phyloP scores from a whole-genome alignment of 768 basidiomycete genomes.

The Leccinum boreale region DNA sequence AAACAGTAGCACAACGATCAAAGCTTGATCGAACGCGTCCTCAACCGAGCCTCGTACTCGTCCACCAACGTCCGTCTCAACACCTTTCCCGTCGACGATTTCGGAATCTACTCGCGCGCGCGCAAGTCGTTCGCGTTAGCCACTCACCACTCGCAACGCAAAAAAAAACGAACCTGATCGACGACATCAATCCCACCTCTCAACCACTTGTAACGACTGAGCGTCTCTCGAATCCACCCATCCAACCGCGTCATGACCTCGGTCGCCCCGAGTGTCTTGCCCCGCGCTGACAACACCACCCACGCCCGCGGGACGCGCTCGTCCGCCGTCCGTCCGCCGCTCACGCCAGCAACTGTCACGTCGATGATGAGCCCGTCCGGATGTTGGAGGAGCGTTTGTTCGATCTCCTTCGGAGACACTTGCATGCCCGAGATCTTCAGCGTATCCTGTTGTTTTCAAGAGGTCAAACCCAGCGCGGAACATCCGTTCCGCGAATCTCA shows the following conservation, averaged over 20 bases:
- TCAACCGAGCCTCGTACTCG: constrained; percentile 40
- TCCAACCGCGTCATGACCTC: constrained; percentile 48
- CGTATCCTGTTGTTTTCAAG: constrained; percentile 50
- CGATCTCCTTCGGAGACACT: constrained; percentile 79
- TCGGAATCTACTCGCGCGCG: constrained; percentile 49
- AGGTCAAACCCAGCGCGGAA: neutral
- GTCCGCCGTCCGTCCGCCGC: constrained; percentile 64
- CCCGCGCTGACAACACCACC: constrained; percentile 61
- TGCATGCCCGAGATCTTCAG: constrained; percentile 78
- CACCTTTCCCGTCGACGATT: constrained; percentile 70
- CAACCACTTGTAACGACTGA: constrained; percentile 77
- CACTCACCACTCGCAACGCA: neutral
- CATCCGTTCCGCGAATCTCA: constrained; percentile 18
- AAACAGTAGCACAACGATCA: too few relatives aligned
- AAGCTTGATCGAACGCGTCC: constrained; percentile 21
- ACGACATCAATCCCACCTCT: constrained; percentile 70
- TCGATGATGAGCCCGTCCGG: constrained; percentile 64
- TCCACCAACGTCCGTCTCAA: constrained; percentile 62
- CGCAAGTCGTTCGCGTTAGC: neutral
- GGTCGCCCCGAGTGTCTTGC: constrained; percentile 45
- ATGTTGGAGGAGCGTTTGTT: constrained; percentile 58
- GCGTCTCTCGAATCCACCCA: constrained; percentile 55
- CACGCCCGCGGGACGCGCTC: constrained; percentile 78
- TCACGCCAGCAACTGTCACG: constrained; percentile 70
- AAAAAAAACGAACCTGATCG: constrained; percentile 44